Percentiles rank a stretch among this genome's conserved stretches.
Conservation (phyloP, 176 grass and related monocot species). For the Bothriochloa decipiens region DNA sequence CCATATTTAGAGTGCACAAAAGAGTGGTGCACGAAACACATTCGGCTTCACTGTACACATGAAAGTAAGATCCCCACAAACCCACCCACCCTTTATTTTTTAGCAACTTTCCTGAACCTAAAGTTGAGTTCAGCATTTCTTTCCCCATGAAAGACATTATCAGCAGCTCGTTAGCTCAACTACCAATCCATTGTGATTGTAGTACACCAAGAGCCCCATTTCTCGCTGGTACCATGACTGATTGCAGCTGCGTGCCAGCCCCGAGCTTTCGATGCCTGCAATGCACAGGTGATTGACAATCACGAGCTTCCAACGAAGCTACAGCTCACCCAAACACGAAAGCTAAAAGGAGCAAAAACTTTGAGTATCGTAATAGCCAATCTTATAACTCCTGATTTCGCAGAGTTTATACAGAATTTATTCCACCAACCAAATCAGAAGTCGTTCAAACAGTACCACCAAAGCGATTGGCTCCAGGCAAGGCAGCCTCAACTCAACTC, state of each 20-base stretch:
- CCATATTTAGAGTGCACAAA: background rate
- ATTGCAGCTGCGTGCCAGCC: conserved; percentile 30
- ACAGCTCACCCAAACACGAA: conserved; percentile 45
- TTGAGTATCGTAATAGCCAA: background rate
- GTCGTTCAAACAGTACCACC: background rate
- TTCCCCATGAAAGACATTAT: conserved; percentile 19
- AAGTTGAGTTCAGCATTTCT: background rate
- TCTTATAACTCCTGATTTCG: background rate
- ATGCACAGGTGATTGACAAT: conserved; percentile 8
- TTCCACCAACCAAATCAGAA: conserved; percentile 1
- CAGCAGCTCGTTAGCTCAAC: conserved; percentile 32
- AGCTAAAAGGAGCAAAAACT: conserved; percentile 16
- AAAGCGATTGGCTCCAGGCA: background rate
- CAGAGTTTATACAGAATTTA: background rate
- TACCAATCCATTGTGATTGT: conserved; percentile 29
- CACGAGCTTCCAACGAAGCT: conserved; percentile 40
- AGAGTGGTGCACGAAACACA: background rate
- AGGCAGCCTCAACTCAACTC: background rate
- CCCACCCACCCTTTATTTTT: background rate
- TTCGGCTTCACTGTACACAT: background rate
- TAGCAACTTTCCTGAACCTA: background rate
- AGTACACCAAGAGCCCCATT: conserved; percentile 5
- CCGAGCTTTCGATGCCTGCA: background rate
- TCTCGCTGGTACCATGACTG: background rate
- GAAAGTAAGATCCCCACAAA: background rate